Evolutionary conservation across 352 stramenopile genomes (phyloP).

Genomic region (Pythium dissimile): DNA sequence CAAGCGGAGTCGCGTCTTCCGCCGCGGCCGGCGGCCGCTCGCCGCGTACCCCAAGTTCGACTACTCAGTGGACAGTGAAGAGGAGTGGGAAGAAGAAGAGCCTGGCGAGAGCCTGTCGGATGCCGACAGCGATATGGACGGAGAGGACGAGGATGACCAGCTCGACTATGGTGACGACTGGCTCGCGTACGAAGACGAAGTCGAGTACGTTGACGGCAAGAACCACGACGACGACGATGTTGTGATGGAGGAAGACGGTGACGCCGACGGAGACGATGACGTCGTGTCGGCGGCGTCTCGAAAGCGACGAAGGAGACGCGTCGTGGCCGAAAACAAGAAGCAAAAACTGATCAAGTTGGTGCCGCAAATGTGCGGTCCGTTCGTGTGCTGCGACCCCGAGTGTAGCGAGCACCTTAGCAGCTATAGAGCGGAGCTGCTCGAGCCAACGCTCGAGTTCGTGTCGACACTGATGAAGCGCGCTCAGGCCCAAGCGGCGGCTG

Average conservation of each 20-base stretch:
- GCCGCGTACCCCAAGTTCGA: constrained; percentile 63
- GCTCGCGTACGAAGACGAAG: constrained; percentile 85
- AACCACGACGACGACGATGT: constrained; percentile 35
- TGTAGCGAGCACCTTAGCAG: constrained; percentile 10
- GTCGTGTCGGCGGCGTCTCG: constrained; percentile 22
- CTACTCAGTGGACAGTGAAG: constrained; percentile 80
- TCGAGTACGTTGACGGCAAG: constrained; percentile 63
- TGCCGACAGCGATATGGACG: constrained; percentile 58
- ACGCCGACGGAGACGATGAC: constrained; percentile 27
- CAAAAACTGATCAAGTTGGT: constrained; percentile 67
- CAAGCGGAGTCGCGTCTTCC: constrained; percentile 46
- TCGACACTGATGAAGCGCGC: constrained; percentile 23
- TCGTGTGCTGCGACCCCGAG: constrained; percentile 17
- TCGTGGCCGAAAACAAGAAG: constrained; percentile 37
- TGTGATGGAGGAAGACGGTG: constrained; percentile 25
- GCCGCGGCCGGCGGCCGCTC: constrained; percentile 60
- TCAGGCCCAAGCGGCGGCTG: constrained; percentile 12
- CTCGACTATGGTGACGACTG: constrained; percentile 85
- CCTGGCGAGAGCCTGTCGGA: constrained; percentile 79
- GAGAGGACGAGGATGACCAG: constrained; percentile 74
- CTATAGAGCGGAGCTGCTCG: constrained; percentile 15
- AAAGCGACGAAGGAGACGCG: constrained; percentile 40
- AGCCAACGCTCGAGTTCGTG: constrained; percentile 7
- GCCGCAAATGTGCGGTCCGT: constrained; percentile 58
- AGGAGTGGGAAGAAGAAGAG: constrained; percentile 89